A percentile compares a stretch with the other conserved stretches of the same genome.
Evolutionary conservation across 1,284 basidiomycete genomes (phyloP).

Genomic region (Phellinidium pouzarii): DNA sequence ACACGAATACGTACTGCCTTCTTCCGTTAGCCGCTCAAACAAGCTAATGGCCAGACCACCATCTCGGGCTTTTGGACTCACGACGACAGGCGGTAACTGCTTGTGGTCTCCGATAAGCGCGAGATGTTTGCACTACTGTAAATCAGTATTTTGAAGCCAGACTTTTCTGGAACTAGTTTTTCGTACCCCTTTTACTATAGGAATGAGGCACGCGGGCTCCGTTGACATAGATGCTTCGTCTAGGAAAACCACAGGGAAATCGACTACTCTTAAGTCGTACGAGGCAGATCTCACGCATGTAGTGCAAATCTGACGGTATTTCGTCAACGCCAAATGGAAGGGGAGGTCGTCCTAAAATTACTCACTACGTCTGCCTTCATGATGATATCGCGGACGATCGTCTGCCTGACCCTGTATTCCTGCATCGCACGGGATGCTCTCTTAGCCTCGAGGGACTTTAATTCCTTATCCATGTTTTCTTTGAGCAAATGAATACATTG

Average conservation of each 20-base stretch:
- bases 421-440: not conserved
- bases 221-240: slow-evolving; percentile 97
- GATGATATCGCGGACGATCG: slow-evolving; percentile 57
- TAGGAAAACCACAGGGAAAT: slow-evolving; percentile 90
- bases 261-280: slow-evolving; percentile 52
- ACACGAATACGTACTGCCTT: slow-evolving; percentile 49
- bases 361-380: slow-evolving; percentile 67
- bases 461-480: slow-evolving; percentile 14
- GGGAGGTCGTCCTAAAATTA: slow-evolving; percentile 20
- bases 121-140: slow-evolving; percentile 63
- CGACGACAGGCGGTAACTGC: slow-evolving; percentile 89
- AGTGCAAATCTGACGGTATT: slow-evolving; percentile 60
- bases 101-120: slow-evolving; percentile 95
- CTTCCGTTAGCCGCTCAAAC: slow-evolving; percentile 82
- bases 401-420: slow-evolving; percentile 34
- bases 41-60: slow-evolving; percentile 75
- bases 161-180: not conserved
- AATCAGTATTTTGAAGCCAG: not conserved
- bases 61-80: slow-evolving; percentile 60
- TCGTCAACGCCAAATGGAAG: not conserved
- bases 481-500: not conserved
- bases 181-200: slow-evolving; percentile 84
- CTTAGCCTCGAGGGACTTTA: not conserved
- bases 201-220: slow-evolving; percentile 81
- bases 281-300: slow-evolving; percentile 75